Conservation (phyloP, 805 yeast genomes). For the Candida manassasensis region DNA sequence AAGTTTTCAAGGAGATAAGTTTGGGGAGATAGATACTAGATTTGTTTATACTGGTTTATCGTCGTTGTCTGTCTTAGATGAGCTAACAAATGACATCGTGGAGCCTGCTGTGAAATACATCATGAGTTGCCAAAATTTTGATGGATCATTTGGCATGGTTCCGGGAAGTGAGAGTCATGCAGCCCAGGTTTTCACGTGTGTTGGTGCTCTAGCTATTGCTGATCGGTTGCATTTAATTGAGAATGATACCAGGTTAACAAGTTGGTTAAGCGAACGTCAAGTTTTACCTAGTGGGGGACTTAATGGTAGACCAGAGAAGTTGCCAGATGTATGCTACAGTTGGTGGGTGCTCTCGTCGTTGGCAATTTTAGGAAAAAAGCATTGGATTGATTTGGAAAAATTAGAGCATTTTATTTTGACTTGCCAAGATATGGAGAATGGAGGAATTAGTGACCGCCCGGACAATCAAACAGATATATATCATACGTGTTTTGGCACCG, state of each 20-base stretch:
- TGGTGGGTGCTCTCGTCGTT: conserved; percentile 94
- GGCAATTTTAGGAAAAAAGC: conserved; percentile 56
- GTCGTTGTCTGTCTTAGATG: conserved; percentile 64
- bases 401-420: conserved; percentile 62
- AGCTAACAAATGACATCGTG: conserved; percentile 49
- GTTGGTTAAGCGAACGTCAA: conserved; percentile 94
- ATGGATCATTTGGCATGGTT: conserved; percentile 90
- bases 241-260: conserved; percentile 46
- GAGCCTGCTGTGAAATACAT: conserved; percentile 66
- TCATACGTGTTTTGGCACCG: conserved; percentile 86
- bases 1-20: conserved; percentile 82
- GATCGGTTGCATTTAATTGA: conserved; percentile 46
- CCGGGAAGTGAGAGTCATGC: conserved; percentile 97
- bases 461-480: conserved; percentile 90
- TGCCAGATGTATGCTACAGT: conserved; percentile 96
- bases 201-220: conserved; percentile 74
- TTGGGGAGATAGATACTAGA: conserved; percentile 91
- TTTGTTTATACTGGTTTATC: conserved; percentile 82
- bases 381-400: conserved; percentile 72
- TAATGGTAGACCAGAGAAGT: conserved; percentile 92
- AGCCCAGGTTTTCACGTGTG: conserved; percentile 83
- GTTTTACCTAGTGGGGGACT: conserved; percentile 75
- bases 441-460: conserved; percentile 91
- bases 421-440: conserved; percentile 73
- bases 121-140: conserved; percentile 74